A percentile compares a stretch with the other conserved stretches of the same genome.
Evolutionary conservation across 495 filamentous ascomycete genomes (phyloP).

Genomic region (Glarea lozoyensis): DNA sequence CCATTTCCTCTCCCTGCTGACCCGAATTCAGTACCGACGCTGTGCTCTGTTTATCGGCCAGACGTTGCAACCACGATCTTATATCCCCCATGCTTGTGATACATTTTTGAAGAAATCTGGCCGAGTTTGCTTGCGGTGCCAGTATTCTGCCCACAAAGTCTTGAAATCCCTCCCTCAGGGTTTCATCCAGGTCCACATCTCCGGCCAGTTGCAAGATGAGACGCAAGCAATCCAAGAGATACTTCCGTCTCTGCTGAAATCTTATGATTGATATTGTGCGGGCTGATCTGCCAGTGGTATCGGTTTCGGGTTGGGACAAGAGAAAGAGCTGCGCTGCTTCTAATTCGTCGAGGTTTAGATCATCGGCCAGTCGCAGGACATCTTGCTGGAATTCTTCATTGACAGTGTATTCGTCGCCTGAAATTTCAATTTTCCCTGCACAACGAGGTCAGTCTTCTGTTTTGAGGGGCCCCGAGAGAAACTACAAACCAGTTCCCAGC

Average conservation of each 20-base stretch:
- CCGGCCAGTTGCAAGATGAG: conserved; percentile 58
- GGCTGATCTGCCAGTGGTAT: conserved; percentile 55
- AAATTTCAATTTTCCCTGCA: conserved; percentile 61
- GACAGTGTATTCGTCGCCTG: conserved; percentile 65
- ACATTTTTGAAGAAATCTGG: conserved; percentile 56
- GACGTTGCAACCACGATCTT: conserved; percentile 58
- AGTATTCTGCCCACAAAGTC: conserved; percentile 24
- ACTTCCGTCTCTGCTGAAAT: conserved; percentile 74
- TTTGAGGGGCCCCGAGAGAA: neutral
- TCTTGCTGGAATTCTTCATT: conserved; percentile 81
- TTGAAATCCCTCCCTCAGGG: conserved; percentile 17
- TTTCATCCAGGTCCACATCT: conserved; percentile 36
- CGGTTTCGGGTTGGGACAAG: conserved; percentile 53
- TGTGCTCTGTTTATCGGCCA: conserved; percentile 64
- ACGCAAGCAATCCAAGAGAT: conserved; percentile 73
- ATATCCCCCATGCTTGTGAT: conserved; percentile 63
- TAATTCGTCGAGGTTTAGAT: conserved; percentile 81
- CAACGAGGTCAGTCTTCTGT: conserved; percentile 3
- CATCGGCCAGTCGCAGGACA: conserved; percentile 71
- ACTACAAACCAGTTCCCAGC: conserved; percentile 22
- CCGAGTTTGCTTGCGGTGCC: conserved; percentile 1
- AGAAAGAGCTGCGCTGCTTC: conserved; percentile 68
- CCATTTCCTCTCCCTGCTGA: conserved; percentile 47
- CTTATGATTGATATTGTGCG: conserved; percentile 67
- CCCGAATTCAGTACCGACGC: conserved; percentile 56